Conservation (phyloP, 2,329 filamentous ascomycete species). For the Diplodia scrobiculata region DNA sequence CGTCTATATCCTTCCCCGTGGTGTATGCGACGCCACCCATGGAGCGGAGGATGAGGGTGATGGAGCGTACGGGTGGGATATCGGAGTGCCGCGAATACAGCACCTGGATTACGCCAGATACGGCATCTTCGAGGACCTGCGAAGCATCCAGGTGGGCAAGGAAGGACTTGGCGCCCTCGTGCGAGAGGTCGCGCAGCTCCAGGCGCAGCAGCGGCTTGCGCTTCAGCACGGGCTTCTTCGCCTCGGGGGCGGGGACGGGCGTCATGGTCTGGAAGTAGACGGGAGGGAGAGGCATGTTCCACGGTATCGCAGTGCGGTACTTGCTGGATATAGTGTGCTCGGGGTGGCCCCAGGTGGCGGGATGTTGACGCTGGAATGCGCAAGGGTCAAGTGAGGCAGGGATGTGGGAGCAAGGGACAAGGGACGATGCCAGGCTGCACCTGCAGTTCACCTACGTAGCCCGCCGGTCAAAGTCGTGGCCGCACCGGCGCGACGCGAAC, state of each 20-base stretch:
- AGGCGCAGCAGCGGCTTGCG: constrained; percentile 52
- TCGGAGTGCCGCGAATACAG: constrained; percentile 62
- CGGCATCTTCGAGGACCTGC: constrained; percentile 62
- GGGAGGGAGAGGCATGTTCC: constrained; percentile 29
- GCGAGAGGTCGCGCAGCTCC: constrained; percentile 53
- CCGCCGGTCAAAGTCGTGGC: constrained; percentile 3
- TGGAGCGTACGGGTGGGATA: constrained; percentile 71
- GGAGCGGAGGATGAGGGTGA: constrained; percentile 77
- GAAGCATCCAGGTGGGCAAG: constrained; percentile 66
- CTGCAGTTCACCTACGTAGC: neutral
- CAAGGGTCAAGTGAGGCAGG: constrained; percentile 20
- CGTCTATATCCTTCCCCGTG: constrained; percentile 73
- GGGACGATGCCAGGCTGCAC: constrained; percentile 5
- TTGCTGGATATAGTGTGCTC: constrained; percentile 17
- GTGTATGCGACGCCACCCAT: constrained; percentile 91
- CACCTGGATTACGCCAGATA: constrained; percentile 67
- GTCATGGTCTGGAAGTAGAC: constrained; percentile 36
- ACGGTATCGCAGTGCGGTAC: constrained; percentile 11
- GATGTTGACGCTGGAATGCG: constrained; percentile 20
- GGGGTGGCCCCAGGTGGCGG: constrained; percentile 4
- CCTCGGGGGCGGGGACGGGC: constrained; percentile 31
- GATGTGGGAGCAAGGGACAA: constrained; percentile 20
- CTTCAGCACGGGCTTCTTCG: constrained; percentile 33
- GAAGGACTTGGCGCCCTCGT: constrained; percentile 66
- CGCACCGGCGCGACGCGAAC: neutral